Evolutionary conservation across 2,329 filamentous ascomycete genomes (phyloP), one percentile per base, ranked within the genome.

Genomic region (Cercospora sp.): DNA sequence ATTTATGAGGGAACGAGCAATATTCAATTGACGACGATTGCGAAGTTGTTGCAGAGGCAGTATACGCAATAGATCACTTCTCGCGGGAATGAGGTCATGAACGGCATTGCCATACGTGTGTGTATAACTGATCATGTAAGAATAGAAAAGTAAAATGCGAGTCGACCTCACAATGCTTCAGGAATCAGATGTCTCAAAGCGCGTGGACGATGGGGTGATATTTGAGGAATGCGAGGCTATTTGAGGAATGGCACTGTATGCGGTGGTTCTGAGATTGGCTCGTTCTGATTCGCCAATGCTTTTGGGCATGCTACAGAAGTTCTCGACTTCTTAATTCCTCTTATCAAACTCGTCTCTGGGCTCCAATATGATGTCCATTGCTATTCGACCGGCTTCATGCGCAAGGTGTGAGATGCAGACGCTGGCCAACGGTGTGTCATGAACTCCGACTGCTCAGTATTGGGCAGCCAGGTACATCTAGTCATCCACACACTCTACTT

Each of bases 1-100:
- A 98, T 75, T 42, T 76, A 75, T 45, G 94, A 97, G 84, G 95
- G 95, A 33, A 94, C 91, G 65, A 93, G 90, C 78, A 90, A 90
- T 74, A 90, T 90, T 72, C 89, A 90, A 78, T 77, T 91, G 75
- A 86, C 86, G 75, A 92, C 90, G 3, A 91, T 92, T 79, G 89
- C 88, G 31, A 90, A 89, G 82, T 76, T 89, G 72, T 78, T 91
- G 78, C 90, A 91, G 81, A 89, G 87, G 81, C 82, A 88, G 77
- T 92, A 91, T 76, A 90, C 88, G 59, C 63, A 65, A 60, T 68
- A 63, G 36, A 51, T 26, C 9, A 42, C 36, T 42, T 42, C 16
- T 23, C 16, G 45, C 18, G 20, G 18, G 45, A 51, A 51, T 12
- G 45, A 16, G 45, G 18, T 23, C 8, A 13, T 51, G 45, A 51